Base-by-base conservation (phyloP, 2,329 filamentous ascomycete genomes). In the Monilinia vaccinii-corymbosi region DNA sequence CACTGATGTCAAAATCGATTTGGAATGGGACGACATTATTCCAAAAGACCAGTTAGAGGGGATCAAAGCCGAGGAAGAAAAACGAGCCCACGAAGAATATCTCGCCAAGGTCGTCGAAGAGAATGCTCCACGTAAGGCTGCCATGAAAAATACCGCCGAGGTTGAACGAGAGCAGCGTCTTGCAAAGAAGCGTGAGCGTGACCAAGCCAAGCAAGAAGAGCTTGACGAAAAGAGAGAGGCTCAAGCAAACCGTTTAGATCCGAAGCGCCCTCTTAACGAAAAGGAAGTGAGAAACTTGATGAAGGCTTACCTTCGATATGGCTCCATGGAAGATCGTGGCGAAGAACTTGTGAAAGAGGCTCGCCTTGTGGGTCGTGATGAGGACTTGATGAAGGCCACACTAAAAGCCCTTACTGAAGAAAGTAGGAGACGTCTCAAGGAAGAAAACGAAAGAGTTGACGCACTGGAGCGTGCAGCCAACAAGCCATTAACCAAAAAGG, bases 1-100 rank as follows among this genome's bases (percentile, higher is more conserved):
- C 70, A 97, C 94, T 1, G 94, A 99, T 73, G 93, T 97, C 74
- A 97, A 97, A 75, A 89, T 97, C 28, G 89, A 97, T 65, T 85
- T 97, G 31, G 91, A 95, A 67, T 99, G 94, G 94, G 94, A 99
- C 69, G 89, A 97, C 66, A 99, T 99, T 68, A 97, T 99, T 67
- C 95, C 94, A 0, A 91, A 92, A 62, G 91, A 96, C 9, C 86
- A 96, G 69, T 81, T 99, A 21, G 92, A 92, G 18, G 86, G 86
- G 62, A 88, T 97, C 74, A 96, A 95, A 73, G 86, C 85, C 0
- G 90, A 96, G 55, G 93, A 97, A 69, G 89, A 95, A 66, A 85
- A 87, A 72, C 88, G 88, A 70, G 84, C 89, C 60, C 85, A 96
- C 60, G 90, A 92, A 16, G 85, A 88, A 50, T 95, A 94, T 65